Evolutionary conservation across 345 rosid species (phyloP), one percentile per base, ranked within the genome.

Genomic region (Syzygium jambos): DNA sequence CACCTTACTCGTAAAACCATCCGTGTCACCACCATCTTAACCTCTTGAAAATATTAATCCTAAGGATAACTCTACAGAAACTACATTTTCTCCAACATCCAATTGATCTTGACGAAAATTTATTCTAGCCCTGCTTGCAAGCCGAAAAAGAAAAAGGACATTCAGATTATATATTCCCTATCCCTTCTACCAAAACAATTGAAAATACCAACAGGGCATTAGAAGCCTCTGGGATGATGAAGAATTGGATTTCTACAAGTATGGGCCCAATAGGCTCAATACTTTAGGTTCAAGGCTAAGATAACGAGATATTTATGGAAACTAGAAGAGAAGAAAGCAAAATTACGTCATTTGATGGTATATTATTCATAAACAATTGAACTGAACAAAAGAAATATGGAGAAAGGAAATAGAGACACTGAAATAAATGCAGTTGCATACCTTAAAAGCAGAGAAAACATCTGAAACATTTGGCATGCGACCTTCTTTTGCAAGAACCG

Each of bases 401-500:
- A 34, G 23, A 34, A 17, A 68, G 78, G 21, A 68, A 68, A 11
- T 43, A n/a, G 15, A 52, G 23, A 86, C n/a, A 22, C 59, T 29
- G 23, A 21, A 68, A 77, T 41, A 46, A 21, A 14, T 14, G 11
- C 41, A 78, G 27, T 27, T 17, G 25, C 51, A 77, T 92, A 98
- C 99, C 99, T 96, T 98, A 86, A 91, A 85, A 90, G 95, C 94
- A 1, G 97, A 92, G 87, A 96, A 88, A 25, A 94, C 89, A 90
- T 90, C 94, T 54, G 96, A 92, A 80, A 94, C 90, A 89, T 86
- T 91, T 15, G 93, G 87, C 84, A 94, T 68, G 85, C 90, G 85
- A 52, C 93, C 96, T 87, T 95, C 99, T 90, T 93, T 96, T 16
- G 93, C 98, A 90, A 96, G 94, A 88, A 96, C 93, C 0, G 99